Percentiles rank a stretch among this genome's conserved stretches.
Evolutionary conservation across 371 early-diverging fungal genomes (phyloP).

Genomic region (Rhizomucor pusillus): DNA sequence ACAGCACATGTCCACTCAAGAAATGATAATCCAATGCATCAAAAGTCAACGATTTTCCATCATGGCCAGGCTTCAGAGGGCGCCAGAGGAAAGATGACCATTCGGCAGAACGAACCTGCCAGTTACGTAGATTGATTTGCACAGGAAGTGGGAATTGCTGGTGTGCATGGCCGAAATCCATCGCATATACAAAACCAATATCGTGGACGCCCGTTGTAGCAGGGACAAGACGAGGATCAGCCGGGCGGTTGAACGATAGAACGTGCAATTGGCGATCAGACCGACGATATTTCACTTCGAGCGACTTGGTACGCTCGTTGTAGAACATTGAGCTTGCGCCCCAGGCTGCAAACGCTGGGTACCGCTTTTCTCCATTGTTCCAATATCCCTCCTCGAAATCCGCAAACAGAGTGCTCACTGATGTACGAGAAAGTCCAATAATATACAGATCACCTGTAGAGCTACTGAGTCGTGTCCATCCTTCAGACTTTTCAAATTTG

Average conservation of each 20-base stretch:
- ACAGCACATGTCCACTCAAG: conserved; percentile 68
- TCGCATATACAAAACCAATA: conserved; percentile 22
- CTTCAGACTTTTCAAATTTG: conserved; percentile 42
- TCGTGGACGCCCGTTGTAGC: conserved; percentile 9
- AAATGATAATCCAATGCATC: conserved; percentile 60
- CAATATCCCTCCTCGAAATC: conserved; percentile 57
- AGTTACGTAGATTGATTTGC: conserved; percentile 18
- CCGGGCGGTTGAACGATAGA: conserved; percentile 22
- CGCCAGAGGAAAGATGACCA: conserved; percentile 45
- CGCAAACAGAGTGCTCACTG: conserved; percentile 56
- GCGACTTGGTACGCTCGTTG: conserved; percentile 12
- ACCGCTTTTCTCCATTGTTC: conserved; percentile 28
- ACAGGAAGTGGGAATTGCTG: conserved; percentile 18
- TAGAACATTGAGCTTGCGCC: conserved; percentile 45
- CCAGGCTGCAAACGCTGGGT: conserved; percentile 44
- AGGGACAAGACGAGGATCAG: conserved; percentile 10
- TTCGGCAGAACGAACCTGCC: conserved; percentile 29
- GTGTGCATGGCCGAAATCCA: conserved; percentile 17
- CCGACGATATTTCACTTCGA: conserved; percentile 33
- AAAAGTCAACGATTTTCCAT: conserved; percentile 12
- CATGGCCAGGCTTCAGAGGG: conserved; percentile 20
- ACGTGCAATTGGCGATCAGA: conserved; percentile 22
- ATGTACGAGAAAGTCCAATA: conserved; percentile 36
- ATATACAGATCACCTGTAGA: conserved; percentile 38
- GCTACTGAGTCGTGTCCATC: conserved; percentile 50